Conservation (phyloP, 495 filamentous ascomycete genomes). For the Pyronema omphalodes region DNA sequence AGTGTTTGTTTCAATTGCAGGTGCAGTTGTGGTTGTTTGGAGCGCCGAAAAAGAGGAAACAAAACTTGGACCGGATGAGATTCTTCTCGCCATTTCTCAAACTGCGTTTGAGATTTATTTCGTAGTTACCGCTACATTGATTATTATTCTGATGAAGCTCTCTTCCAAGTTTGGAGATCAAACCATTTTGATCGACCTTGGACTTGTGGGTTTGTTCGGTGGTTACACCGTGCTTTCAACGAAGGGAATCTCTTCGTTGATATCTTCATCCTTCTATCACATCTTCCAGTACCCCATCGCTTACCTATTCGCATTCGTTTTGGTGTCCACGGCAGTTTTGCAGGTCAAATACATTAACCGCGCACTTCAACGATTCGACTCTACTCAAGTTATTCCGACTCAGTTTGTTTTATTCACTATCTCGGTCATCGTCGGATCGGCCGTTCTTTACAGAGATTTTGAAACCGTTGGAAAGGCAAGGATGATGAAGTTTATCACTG, state of each 20-base stretch:
- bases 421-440: conserved; percentile 84
- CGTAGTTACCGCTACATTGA: conserved; percentile 51
- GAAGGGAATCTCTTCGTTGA: conserved; percentile 85
- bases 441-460: conserved; percentile 85
- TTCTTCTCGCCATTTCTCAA: conserved; percentile 72
- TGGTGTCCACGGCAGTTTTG: conserved; percentile 71
- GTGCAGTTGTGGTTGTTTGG: conserved; percentile 82
- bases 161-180: conserved; percentile 62
- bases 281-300: conserved; percentile 81
- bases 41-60: conserved; percentile 80
- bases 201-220: conserved; percentile 79
- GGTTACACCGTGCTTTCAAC: conserved; percentile 91
- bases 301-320: conserved; percentile 58
- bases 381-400: conserved; percentile 88
- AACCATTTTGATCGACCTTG: conserved; percentile 83
- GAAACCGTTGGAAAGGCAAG: conserved; percentile 51
- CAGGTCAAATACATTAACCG: conserved; percentile 94
- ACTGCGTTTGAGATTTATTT: conserved; percentile 87
- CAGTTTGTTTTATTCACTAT: conserved; percentile 95
- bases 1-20: conserved; percentile 63
- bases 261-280: conserved; percentile 72
- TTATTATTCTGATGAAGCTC: conserved; percentile 56
- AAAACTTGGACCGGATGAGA: conserved; percentile 70
- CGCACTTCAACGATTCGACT: conserved; percentile 83
- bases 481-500: conserved; percentile 67